Evolutionary conservation across 768 basidiomycete genomes (phyloP), one percentile per base, ranked within the genome.

Genomic region (Psilocybe subaeruginosa): DNA sequence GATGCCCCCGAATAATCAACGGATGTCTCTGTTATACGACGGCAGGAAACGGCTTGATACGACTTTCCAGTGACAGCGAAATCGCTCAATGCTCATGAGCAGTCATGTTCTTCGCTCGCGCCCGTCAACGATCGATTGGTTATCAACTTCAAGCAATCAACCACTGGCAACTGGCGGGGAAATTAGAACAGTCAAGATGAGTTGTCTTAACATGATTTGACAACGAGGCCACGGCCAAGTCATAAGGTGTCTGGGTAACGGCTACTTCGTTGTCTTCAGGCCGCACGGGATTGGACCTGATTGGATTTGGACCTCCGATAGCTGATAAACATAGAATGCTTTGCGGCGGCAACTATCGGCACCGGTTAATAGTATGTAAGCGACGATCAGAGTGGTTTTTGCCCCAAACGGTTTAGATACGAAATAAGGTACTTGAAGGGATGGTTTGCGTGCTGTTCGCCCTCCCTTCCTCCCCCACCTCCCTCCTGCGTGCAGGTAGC

Each of bases 391-490:
- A 29, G n/a, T 46, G 43, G 54, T 60, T 56, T 39, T 23, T 23
- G 23, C 53, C 55, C 58, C 58, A 60, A 47, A 50, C 43, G 61
- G 56, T 60, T 48, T 60, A 67, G 63, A 57, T 65, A 65, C 62
- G 63, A 68, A 65, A 63, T 61, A 55, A 29, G 39, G 48, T 61
- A 62, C 43, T 51, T 45, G 48, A 47, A 14, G 41, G 64, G 50
- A 61, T 65, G 52, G 57, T 64, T 58, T 66, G 64, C 65, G 60
- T 65, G 54, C 62, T 58, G 54, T 55, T 54, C 60, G 31, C 39
- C 29, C 59, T 41, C 43, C 54, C 17, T 37, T 37, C 53, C 58
- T 41, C 48, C 54, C 11, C 49, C 55, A 16, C 49, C 48, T 23
- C 23, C 33, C 11, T 50, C 49, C 58, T 54, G 17, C 54, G 59